Base-by-base conservation (phyloP, 768 basidiomycete genomes). In the Termitomyces sp. region DNA sequence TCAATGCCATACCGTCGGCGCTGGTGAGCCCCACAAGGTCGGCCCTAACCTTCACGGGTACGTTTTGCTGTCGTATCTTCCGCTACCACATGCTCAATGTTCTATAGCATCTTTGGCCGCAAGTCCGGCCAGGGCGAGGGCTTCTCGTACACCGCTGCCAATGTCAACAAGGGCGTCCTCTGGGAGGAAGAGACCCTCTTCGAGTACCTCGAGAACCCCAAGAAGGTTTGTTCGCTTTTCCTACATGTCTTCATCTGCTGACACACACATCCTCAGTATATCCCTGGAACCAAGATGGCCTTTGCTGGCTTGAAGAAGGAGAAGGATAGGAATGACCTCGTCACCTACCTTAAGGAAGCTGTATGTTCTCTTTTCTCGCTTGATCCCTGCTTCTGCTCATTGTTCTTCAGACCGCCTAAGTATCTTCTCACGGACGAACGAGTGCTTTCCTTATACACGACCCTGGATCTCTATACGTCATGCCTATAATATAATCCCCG, bases 251-350 rank as follows among this genome's bases (percentile, higher is more conserved):
- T 37, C 15, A 36, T 20, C 36, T 3, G 6, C 49, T 51, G 1
- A 51, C 31, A 5, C 12, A 5, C 12, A 0, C 14, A 10, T 9
- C 25, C 34, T 1, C 61, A 92, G 91, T 95, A 94, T 80, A 96
- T 96, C 66, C 93, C 93, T 43, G 95, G 96, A 52, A 97, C 96
- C 55, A 97, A 96, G 82, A 98, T 98, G 96, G 96, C 95, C 60
- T 98, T 97, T 69, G 94, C 95, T 66, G 96, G 96, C 70, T 79
- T 98, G 74, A 98, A 98, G 89, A 98, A 98, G 86, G 93, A 93
- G 10, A 94, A 95, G 84, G 96, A 98, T 75, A 88, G 96, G 79
- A 91, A 87, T 73, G 96, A 98, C 79, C 87, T 98, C 70, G 84
- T 98, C 70, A 86, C 94, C 61, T 86, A 81, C 73, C 81, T 96